Base-by-base conservation (phyloP, 2,329 filamentous ascomycete species). In the Neofusicoccum cordaticola region DNA sequence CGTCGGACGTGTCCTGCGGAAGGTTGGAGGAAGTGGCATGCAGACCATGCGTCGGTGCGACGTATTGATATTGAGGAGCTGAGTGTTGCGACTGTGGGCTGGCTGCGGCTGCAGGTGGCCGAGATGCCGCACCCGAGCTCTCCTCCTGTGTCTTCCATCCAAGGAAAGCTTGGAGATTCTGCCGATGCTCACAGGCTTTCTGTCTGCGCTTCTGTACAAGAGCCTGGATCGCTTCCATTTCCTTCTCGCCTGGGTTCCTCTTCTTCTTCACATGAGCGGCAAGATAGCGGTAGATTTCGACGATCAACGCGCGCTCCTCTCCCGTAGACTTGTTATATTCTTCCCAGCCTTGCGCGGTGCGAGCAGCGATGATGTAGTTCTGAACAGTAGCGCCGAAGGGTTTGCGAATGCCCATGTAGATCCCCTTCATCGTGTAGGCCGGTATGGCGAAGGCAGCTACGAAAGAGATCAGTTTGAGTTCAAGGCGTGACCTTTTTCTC, bases 361-460 rank as follows among this genome's bases (percentile, higher is more conserved):
- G 84, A 2, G 91, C 90, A 1, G 90, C 86, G 51, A 92, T 86
- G 68, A 96, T 91, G 73, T 94, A 94, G 69, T 91, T 92, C 56
- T 91, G 83, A 17, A 92, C 87, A 67, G 86, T 91, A 50, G 84
- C 87, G 27, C 88, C 87, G 69, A 92, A 89, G 51, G 84, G 78
- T 67, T 89, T 92, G 67, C 88, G 84, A 62, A 95, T 83, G 73
- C 94, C 90, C 45, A 90, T 90, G 70, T 94, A 88, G 0, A 95
- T 82, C 2, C 93, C 93, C 73, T 93, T 91, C 82, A 93, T 90
- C 3, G 91, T 85, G 72, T 95, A 96, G 4, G 89, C 93, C 0
- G 92, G 91, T 3, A 96, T 77, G 1, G 86, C 86, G 63, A 79
- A 78, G 13, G 53, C 63, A 37, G 63, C 62, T 63, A 11, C 4